Evolutionary conservation across 192 early-diverging fungal species (phyloP), one percentile per base, ranked within the genome.

Genomic region (Coemansia sp.): DNA sequence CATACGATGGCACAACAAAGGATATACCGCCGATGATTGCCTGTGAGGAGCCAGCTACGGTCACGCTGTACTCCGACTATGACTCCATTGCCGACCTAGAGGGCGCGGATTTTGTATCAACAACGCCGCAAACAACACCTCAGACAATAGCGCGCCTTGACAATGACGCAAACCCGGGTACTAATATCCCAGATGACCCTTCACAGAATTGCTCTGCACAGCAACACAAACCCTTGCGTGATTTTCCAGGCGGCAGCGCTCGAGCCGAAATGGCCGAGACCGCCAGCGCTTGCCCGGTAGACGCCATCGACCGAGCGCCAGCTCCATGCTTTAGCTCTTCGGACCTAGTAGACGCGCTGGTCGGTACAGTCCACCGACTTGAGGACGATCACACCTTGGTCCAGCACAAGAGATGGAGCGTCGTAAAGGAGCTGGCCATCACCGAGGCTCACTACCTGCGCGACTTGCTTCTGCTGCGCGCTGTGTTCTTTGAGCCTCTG

Each of bases 381-480:
- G 78, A 81, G 36, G 73, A 81, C 45, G 78, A 81, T 63, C 63
- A 66, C 60, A 71, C 66, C 16, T 66, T 81, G 18, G 34, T 64
- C 21, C 78, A 60, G 61, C 78, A 66, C 40, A 95, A 95, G 76
- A 79, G 91, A 16, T 77, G 85, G 34, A 85, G 87, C 38, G 88
- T 94, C 33, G 74, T 93, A 11, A 82, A 85, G 42, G 94, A 96
- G 60, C 71, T 96, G 39, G 71, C 93, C 0, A 84, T 87, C 34
- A 94, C 94, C 0, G 94, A 96, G 66, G 76, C 83, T 20, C 79
- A 74, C 9, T 96, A 86, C 50, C 77, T 89, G 34, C 83, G 84
- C 18, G 94, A 96, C 65, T 87, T 96, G 86, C 63, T 85, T 11
- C 73, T 93, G 10, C 63, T 96, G 28, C 82, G 88, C 31, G 86